Conservation (phyloP, 371 early-diverging fungal genomes). For the Fennellomyces sp. region DNA sequence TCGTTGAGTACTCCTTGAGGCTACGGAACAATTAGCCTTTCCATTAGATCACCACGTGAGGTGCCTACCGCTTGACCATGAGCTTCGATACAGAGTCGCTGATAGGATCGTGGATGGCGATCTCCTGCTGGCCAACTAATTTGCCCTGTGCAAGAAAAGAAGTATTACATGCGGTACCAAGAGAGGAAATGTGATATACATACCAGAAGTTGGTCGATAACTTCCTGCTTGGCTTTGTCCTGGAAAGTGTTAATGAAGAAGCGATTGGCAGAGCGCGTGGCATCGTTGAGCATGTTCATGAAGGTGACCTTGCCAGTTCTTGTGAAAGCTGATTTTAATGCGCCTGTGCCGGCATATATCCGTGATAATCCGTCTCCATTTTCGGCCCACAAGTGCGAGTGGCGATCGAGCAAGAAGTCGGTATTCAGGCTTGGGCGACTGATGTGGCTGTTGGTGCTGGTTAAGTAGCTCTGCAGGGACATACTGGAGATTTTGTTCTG, state of each 20-base stretch:
- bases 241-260: constrained; percentile 94
- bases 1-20: constrained; percentile 57
- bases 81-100: constrained; percentile 59
- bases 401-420: constrained; percentile 18
- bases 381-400: constrained; percentile 89
- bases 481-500: constrained; percentile 62
- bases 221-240: constrained; percentile 88
- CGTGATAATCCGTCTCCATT: constrained; percentile 95
- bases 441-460: too few species aligned
- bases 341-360: constrained; percentile 98
- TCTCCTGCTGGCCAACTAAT: constrained; percentile 52
- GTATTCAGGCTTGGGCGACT: not conserved
- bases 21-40: constrained; percentile 17
- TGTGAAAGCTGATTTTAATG: constrained; percentile 92
- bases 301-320: constrained; percentile 88
- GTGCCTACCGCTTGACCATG: constrained; percentile 47
- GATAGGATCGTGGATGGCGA: constrained; percentile 65
- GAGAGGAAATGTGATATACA: constrained; percentile 17
- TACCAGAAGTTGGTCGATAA: constrained; percentile 86
- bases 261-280: constrained; percentile 89
- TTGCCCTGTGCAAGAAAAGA: constrained; percentile 49
- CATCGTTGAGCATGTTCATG: constrained; percentile 87
- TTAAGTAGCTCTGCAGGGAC: constrained; percentile 40
- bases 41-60: not conserved
- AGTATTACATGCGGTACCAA: not conserved